Conservation (phyloP, 148 eudicot species). For the Camellia lanceoleosa region DNA sequence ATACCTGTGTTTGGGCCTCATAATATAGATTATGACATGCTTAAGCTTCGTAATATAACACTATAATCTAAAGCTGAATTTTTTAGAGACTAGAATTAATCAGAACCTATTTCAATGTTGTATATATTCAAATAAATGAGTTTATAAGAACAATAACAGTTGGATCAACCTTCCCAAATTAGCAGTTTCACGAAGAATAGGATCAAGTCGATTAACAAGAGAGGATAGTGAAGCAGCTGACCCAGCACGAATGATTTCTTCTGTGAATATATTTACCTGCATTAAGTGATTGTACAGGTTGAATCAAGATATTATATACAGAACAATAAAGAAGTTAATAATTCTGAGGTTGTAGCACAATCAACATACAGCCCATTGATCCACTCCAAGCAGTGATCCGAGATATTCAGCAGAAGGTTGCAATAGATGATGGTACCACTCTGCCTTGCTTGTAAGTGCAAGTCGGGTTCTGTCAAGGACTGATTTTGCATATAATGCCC, state of each 20-base stretch:
- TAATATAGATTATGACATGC: background rate
- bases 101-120: background rate
- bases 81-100: constrained; percentile 3
- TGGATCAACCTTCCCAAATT: constrained; percentile 77
- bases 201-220: constrained; percentile 94
- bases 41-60: background rate
- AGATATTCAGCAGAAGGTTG: constrained; percentile 98
- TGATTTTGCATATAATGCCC: constrained; percentile 95
- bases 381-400: constrained; percentile 86
- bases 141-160: constrained; percentile 4
- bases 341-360: background rate
- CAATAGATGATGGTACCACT: constrained; percentile 69
- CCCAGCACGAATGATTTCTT: constrained; percentile 95
- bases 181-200: constrained; percentile 85
- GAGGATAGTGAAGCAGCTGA: constrained; percentile 94
- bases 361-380: constrained; percentile 86
- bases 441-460: constrained; percentile 86
- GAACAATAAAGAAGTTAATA: background rate
- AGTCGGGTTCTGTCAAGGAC: constrained; percentile 94
- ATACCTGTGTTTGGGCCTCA: constrained; percentile 1
- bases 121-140: background rate
- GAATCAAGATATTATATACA: constrained; percentile 8
- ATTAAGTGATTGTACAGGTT: constrained; percentile 17
- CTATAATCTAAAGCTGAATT: background rate
- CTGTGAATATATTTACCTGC: constrained; percentile 92